Evolutionary conservation across 495 filamentous ascomycete genomes (phyloP).

Genomic region (Aspergillus kassunensis): DNA sequence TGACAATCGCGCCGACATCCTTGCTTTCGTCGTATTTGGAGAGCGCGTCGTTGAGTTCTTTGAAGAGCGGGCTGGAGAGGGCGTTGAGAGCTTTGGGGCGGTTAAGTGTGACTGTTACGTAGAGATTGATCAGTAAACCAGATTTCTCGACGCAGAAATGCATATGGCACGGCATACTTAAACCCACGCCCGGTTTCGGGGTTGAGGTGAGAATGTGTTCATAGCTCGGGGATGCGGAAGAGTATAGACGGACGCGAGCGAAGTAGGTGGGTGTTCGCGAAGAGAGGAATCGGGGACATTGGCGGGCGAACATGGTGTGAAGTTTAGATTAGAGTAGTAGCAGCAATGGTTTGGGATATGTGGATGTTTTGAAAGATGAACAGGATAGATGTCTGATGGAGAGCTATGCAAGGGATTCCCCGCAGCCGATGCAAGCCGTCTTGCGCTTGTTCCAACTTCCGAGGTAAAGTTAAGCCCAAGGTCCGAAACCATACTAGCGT

Average conservation of each 20-base stretch:
- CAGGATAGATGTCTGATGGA: not conserved
- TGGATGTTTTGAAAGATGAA: not conserved
- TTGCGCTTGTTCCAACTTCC: constrained; percentile 2
- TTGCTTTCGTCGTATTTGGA: constrained; percentile 65
- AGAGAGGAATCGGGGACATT: constrained; percentile 54
- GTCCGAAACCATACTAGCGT: too few relatives aligned
- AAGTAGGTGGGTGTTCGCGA: constrained; percentile 49
- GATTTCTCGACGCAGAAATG: too few relatives aligned
- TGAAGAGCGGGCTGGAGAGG: constrained; percentile 80
- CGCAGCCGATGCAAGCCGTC: constrained; percentile 34
- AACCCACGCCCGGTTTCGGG: constrained; percentile 82
- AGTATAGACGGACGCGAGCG: constrained; percentile 52
- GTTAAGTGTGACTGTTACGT: constrained; percentile 76
- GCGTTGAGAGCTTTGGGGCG: constrained; percentile 94
- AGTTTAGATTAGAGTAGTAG: constrained; percentile 5
- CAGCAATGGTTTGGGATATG: not conserved
- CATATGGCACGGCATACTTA: too few relatives aligned
- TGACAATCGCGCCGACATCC: constrained; percentile 68
- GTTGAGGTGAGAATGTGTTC: constrained; percentile 75
- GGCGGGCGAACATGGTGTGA: constrained; percentile 51
- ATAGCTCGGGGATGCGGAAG: constrained; percentile 58
- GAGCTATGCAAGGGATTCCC: constrained; percentile 18
- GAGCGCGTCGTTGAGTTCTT: constrained; percentile 83
- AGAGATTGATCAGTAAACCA: not conserved
- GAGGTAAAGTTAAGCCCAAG: constrained; percentile 18